Evolutionary conservation across 108 stramenopile species (phyloP).

Genomic region (Discostella stelligeroides): DNA sequence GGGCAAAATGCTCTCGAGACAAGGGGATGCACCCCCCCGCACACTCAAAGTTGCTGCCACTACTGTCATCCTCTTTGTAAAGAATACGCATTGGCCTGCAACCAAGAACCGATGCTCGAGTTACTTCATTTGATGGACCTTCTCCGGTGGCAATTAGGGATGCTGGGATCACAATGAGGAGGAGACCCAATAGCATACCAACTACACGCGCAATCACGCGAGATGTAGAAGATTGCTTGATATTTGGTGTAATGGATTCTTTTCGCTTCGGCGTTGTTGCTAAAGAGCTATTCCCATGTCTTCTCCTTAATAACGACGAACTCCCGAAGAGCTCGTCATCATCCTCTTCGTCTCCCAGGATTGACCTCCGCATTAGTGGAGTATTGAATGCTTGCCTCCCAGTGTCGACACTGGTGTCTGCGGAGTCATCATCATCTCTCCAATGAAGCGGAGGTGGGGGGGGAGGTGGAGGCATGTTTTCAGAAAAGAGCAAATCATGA

Average conservation of each 20-base stretch:
- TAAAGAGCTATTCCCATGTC: slow-evolving; percentile 11
- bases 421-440: slow-evolving; percentile 49
- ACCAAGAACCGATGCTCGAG: slow-evolving; percentile 44
- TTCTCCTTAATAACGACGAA: slow-evolving; percentile 34
- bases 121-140: slow-evolving; percentile 38
- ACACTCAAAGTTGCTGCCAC: slow-evolving; percentile 34
- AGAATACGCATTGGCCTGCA: slow-evolving; percentile 47
- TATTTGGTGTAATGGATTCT: slow-evolving; percentile 12
- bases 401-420: slow-evolving; percentile 40
- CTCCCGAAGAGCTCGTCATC: slow-evolving; percentile 35
- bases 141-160: slow-evolving; percentile 39
- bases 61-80: slow-evolving; percentile 25
- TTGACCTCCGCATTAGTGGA: slow-evolving; percentile 47
- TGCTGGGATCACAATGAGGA: slow-evolving; percentile 48
- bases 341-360: slow-evolving; percentile 49
- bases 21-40: slow-evolving; percentile 48
- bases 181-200: slow-evolving; percentile 37
- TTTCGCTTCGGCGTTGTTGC: slow-evolving; percentile 24
- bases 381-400: slow-evolving; percentile 45
- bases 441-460: slow-evolving; percentile 29
- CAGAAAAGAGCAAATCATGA: slow-evolving; percentile 29
- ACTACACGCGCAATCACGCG: slow-evolving; percentile 28
- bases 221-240: slow-evolving; percentile 19
- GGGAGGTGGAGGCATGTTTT: slow-evolving; percentile 37
- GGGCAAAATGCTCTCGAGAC: slow-evolving; percentile 30